Conservation (phyloP, 495 filamentous ascomycete genomes). For the Hyaloscypha hepaticicola region DNA sequence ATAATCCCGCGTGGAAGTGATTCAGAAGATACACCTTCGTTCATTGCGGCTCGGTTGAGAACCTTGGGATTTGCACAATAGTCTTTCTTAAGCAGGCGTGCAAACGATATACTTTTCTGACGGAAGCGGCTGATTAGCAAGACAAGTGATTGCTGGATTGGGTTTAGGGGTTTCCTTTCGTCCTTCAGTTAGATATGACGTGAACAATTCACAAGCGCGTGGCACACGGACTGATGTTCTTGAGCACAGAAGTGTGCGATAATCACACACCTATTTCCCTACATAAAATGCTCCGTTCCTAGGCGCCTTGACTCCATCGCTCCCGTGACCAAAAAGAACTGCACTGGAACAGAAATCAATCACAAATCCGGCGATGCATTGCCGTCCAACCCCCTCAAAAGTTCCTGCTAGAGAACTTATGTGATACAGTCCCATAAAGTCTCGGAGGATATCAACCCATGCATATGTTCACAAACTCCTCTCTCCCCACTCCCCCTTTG, state of each 20-base stretch:
- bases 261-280: constrained; percentile 1
- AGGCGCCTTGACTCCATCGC: constrained; percentile 20
- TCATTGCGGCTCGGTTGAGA: constrained; percentile 3
- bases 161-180: constrained; percentile 18
- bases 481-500: constrained; percentile 82
- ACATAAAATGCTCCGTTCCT: not conserved
- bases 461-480: constrained; percentile 87
- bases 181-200: constrained; percentile 23
- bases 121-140: constrained; percentile 14
- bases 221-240: constrained; percentile 8
- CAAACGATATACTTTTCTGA: constrained; percentile 25
- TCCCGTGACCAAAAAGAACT: constrained; percentile 3
- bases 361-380: not conserved
- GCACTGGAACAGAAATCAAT: not conserved
- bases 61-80: constrained; percentile 15
- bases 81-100: constrained; percentile 23
- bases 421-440: too few relatives aligned
- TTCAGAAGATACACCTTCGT: not conserved
- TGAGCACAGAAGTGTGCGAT: constrained; percentile 5
- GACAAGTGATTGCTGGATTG: constrained; percentile 16
- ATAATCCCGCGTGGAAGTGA: not conserved
- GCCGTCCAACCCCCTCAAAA: not conserved
- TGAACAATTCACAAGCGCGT: constrained; percentile 28
- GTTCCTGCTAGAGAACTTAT: not conserved
- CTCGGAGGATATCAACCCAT: constrained; percentile 29